Conservation (phyloP, 306 rosid genomes). For the Pyrus pyrifolia region DNA sequence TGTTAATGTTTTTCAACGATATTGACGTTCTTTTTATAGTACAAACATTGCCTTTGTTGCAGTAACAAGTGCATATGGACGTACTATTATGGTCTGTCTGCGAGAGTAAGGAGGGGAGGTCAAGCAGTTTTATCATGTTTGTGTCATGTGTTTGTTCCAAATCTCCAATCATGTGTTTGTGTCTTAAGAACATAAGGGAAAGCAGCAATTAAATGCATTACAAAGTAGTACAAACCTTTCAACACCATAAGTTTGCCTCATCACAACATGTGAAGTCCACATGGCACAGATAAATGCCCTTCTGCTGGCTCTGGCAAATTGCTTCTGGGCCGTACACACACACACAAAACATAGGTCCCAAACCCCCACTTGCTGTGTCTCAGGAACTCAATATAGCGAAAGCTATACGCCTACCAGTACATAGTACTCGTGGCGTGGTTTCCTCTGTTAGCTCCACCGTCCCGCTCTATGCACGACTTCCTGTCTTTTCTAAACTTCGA, state of each 20-base stretch:
- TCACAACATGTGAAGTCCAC: slow-evolving; percentile 12
- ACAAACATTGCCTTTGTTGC: not conserved
- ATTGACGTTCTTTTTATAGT: not conserved
- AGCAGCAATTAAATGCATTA: not conserved
- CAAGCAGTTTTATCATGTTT: not conserved
- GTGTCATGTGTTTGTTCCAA: not conserved
- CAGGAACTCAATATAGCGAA: slow-evolving; percentile 10
- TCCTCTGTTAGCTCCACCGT: not conserved
- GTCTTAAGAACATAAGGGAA: not conserved
- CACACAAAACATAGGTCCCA: not conserved
- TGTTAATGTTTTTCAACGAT: too few species aligned
- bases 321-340: not conserved
- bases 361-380: slow-evolving; percentile 31
- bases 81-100: not conserved
- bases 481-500: not conserved
- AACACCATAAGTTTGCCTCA: not conserved
- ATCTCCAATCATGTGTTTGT: not conserved
- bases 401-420: not conserved
- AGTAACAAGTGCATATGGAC: not conserved
- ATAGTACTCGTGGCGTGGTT: slow-evolving; percentile 39
- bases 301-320: not conserved
- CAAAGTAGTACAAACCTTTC: not conserved
- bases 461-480: not conserved
- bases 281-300: not conserved
- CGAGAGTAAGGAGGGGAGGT: not conserved